These are phyloP conservation scores for Chaetomium cochliodes DNA, from an alignment of 495 filamentous ascomycete species.

Conservation along the genomic window DNA sequence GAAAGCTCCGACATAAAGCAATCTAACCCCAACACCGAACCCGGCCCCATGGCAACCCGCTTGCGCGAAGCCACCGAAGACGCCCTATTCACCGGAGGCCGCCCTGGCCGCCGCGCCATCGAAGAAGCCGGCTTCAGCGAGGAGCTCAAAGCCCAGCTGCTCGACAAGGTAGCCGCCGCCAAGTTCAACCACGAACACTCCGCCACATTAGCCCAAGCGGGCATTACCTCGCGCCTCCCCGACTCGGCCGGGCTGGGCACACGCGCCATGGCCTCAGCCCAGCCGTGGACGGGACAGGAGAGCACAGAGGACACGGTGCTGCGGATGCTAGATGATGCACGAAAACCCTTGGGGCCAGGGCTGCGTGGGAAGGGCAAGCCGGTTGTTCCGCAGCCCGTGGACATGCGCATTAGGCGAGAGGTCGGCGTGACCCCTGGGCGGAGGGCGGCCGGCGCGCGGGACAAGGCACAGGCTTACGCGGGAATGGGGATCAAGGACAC, in stretches of 20 bases:
- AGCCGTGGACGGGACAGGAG: conserved; percentile 80
- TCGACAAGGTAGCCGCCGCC: conserved; percentile 68
- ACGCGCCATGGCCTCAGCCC: conserved; percentile 65
- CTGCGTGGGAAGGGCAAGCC: conserved; percentile 49
- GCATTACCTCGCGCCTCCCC: conserved; percentile 48
- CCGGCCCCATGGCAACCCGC: conserved; percentile 69
- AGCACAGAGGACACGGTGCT: conserved; percentile 69
- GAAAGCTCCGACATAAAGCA: conserved; percentile 7
- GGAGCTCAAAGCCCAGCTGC: conserved; percentile 72
- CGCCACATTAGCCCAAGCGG: conserved; percentile 63
- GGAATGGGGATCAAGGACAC: conserved; percentile 53
- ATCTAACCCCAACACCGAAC: conserved; percentile 25
- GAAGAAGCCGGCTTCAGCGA: conserved; percentile 84
- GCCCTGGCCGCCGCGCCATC: conserved; percentile 69
- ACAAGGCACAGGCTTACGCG: conserved; percentile 71
- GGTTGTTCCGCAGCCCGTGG: conserved; percentile 50
- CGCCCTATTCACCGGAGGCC: conserved; percentile 66
- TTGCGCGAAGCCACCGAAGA: conserved; percentile 80
- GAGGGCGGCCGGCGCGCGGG: conserved; percentile 73
- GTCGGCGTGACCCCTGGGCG: conserved; percentile 48
- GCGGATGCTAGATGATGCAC: conserved; percentile 82
- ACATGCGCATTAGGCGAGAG: conserved; percentile 56
- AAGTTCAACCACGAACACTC: conserved; percentile 70
- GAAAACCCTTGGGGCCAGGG: conserved; percentile 63
- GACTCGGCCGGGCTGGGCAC: conserved; percentile 67